Evolutionary conservation across 164 flowering plant genomes (phyloP), one percentile per base, ranked within the genome.

Genomic region (Tetrastigma voinierianum): DNA sequence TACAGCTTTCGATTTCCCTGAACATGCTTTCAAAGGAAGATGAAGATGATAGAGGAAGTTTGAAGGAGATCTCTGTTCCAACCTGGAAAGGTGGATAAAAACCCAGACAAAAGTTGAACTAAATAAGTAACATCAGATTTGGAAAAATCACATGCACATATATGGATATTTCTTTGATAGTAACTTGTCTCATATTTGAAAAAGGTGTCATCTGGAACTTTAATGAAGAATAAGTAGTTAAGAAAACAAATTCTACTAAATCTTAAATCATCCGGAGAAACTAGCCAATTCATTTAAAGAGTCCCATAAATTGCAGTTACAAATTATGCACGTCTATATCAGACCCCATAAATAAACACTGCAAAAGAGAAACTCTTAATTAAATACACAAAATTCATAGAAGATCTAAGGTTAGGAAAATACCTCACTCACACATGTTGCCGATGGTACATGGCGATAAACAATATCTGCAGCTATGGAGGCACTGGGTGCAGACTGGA

Each of bases 1-100:
- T 93, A 82, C 82, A 86, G 53, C 82, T 73, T 79, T 96, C 97
- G 74, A 96, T 87, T 82, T 96, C 99, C 68, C 77, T 79, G 72
- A 96, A 93, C 98, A 96, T 93, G 67, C 76, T 75, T 65, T 93
- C 98, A 77, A 96, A 96, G 46, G 87, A 80, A 19, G 90, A 78
- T 17, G 98, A 86, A 10, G 99, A 93, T 71, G 98, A 79, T 40
- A 96, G 75, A 67, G 99, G 99, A 68, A 96, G 96, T 81, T 90
- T 89, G 81, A 93, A 96, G 51, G 97, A 90, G 72, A 96, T 83
- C 80, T 96, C 99, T 20, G 87, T 88, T 65, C 97, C 99, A 72
- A 91, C 99, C 99, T 95, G 80, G 46, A 72, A 67, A 17, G 7
- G 56, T 23, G 71, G 4, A 73, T 52, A 15, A 45, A 65, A 43